These are phyloP conservation scores for Diaporthe caulivora DNA, from an alignment of 2,329 filamentous ascomycete species.

Conservation along the genomic window DNA sequence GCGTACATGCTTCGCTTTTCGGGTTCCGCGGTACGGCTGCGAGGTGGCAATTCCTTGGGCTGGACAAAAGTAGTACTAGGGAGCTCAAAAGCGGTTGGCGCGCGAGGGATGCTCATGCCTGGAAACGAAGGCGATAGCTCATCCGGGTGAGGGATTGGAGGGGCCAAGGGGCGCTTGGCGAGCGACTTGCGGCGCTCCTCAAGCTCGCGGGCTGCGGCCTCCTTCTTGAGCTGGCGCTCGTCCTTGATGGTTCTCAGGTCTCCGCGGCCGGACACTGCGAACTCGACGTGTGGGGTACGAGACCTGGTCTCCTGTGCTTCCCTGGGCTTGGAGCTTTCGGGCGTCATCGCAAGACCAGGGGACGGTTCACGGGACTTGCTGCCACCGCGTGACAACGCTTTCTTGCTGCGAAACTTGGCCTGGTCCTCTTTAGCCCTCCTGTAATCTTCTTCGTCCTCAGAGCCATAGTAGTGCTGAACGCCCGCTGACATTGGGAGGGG, in stretches of 20 bases:
- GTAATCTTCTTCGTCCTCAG: slow-evolving; percentile 76
- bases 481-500: slow-evolving; percentile 80
- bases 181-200: slow-evolving; percentile 90
- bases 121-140: slow-evolving; percentile 58
- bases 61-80: slow-evolving; percentile 56
- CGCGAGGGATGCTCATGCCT: slow-evolving; percentile 43
- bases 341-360: slow-evolving; percentile 43
- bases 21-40: slow-evolving; percentile 76
- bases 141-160: slow-evolving; percentile 81
- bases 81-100: slow-evolving; percentile 54
- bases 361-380: slow-evolving; percentile 43
- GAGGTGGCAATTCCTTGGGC: slow-evolving; percentile 61
- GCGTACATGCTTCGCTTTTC: slow-evolving; percentile 66
- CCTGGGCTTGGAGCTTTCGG: slow-evolving; percentile 45
- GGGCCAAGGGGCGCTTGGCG: slow-evolving; percentile 82
- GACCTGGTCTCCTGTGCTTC: slow-evolving; percentile 47
- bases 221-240: slow-evolving; percentile 76
- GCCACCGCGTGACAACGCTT: slow-evolving; percentile 50
- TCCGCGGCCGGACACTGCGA: slow-evolving; percentile 60
- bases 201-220: slow-evolving; percentile 84
- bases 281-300: slow-evolving; percentile 51
- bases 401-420: slow-evolving; percentile 67
- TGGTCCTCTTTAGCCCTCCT: slow-evolving; percentile 64
- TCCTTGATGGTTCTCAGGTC: slow-evolving; percentile 69
- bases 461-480: slow-evolving; percentile 62